Conservation (phyloP, 202 grass and related monocot genomes). For the Brachypodium distachyon region DNA sequence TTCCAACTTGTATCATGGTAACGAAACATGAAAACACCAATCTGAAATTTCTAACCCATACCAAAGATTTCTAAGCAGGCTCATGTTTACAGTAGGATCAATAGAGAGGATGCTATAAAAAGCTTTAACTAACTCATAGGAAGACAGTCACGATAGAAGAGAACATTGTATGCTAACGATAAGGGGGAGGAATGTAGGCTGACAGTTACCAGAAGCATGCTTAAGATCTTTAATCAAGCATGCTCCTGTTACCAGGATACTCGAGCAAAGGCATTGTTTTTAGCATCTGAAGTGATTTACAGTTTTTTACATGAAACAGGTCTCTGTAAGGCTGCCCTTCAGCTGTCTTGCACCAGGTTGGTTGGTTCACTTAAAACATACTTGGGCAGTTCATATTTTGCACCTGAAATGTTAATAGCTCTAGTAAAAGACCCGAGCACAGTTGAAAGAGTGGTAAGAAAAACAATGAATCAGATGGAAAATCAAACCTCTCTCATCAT, state of each 20-base stretch:
- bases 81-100: conserved; percentile 29
- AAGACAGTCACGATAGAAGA: background rate
- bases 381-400: conserved; percentile 93
- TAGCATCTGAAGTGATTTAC: conserved; percentile 40
- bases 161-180: conserved; percentile 21
- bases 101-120: background rate
- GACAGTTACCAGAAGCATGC: conserved; percentile 15
- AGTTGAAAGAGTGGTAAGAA: background rate
- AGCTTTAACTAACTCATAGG: conserved; percentile 8
- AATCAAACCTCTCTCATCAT: conserved; percentile 71
- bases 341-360: conserved; percentile 66
- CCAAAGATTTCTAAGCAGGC: conserved; percentile 26
- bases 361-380: conserved; percentile 91
- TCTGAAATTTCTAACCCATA: conserved; percentile 4
- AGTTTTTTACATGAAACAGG: conserved; percentile 40
- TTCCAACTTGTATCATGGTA: background rate
- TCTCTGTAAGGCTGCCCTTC: conserved; percentile 15
- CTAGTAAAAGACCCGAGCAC: background rate
- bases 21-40: background rate
- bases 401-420: conserved; percentile 47
- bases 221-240: conserved; percentile 26
- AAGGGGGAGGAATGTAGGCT: background rate
- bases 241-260: conserved; percentile 10
- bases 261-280: conserved; percentile 2
- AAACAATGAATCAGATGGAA: background rate